phyloP scores from a whole-genome alignment of 495 filamentous ascomycete genomes.

The Cryomyces antarcticus region DNA sequence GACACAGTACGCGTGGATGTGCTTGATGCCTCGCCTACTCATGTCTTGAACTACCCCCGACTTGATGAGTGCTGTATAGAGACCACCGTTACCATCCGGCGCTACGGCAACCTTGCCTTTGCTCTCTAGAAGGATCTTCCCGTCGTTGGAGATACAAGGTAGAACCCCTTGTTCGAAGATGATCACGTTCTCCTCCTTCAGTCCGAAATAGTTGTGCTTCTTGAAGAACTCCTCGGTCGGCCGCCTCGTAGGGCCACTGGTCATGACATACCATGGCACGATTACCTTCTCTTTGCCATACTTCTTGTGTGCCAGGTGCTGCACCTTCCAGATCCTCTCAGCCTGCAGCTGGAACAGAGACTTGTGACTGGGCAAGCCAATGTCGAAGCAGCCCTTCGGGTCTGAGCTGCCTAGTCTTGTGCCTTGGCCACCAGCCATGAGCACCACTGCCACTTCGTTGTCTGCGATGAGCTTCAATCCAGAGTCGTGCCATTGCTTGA shows the following conservation, averaged over 20 bases:
- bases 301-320: slow-evolving; percentile 56
- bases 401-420: slow-evolving; percentile 85
- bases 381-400: slow-evolving; percentile 93
- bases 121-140: slow-evolving; percentile 84
- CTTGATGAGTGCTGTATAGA: slow-evolving; percentile 78
- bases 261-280: slow-evolving; percentile 99
- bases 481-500: slow-evolving; percentile 67
- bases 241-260: slow-evolving; percentile 81
- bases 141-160: slow-evolving; percentile 92
- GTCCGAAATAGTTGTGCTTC: slow-evolving; percentile 74
- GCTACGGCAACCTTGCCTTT: slow-evolving; percentile 81
- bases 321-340: slow-evolving; percentile 77
- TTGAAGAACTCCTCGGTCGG: slow-evolving; percentile 88
- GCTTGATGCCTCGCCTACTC: slow-evolving; percentile 70
- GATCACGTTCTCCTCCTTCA: slow-evolving; percentile 63
- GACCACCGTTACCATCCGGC: slow-evolving; percentile 94
- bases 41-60: slow-evolving; percentile 76
- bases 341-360: slow-evolving; percentile 94
- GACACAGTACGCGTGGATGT: slow-evolving; percentile 94
- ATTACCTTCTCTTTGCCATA: slow-evolving; percentile 42
- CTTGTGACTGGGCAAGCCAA: slow-evolving; percentile 79
- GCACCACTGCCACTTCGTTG: slow-evolving; percentile 83
- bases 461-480: slow-evolving; percentile 69
- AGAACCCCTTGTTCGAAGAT: slow-evolving; percentile 96
- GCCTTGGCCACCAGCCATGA: slow-evolving; percentile 95